These are phyloP conservation scores for Eragrostis curvula DNA, from an alignment of 176 grass and related monocot genomes.

Conservation along the genomic window DNA sequence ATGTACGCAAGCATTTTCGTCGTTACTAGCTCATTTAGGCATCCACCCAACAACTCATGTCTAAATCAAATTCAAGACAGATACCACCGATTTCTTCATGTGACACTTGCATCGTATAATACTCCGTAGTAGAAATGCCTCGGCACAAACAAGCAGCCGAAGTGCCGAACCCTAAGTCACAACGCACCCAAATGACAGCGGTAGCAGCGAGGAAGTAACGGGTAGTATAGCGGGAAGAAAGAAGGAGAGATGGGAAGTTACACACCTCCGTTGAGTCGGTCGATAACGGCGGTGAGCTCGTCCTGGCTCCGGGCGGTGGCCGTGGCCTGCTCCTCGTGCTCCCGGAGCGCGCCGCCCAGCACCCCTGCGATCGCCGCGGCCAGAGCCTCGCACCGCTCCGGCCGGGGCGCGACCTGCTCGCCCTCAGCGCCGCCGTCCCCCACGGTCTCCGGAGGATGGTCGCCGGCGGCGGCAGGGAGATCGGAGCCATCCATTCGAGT, in stretches of 20 bases:
- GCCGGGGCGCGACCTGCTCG: background rate
- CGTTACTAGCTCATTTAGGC: too few relatives aligned
- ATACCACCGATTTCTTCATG: too few relatives aligned
- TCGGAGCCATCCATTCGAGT: conserved; percentile 28
- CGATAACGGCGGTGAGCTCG: conserved; percentile 60
- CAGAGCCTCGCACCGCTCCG: conserved; percentile 65
- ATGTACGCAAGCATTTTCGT: too few relatives aligned
- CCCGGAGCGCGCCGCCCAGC: conserved; percentile 64
- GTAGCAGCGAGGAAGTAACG: background rate
- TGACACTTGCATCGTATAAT: background rate
- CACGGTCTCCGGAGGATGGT: background rate
- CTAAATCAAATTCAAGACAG: too few relatives aligned
- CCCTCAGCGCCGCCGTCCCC: background rate
- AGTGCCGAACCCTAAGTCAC: conserved; percentile 12
- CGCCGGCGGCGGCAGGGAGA: background rate
- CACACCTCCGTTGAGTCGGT: conserved; percentile 70
- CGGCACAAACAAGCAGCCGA: background rate
- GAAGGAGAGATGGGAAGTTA: background rate
- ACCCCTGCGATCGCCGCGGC: conserved; percentile 63
- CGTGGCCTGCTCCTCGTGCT: conserved; percentile 57
- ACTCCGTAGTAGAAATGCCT: background rate
- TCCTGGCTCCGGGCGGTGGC: conserved; percentile 71
- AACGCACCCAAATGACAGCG: background rate
- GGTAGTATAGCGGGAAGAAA: background rate
- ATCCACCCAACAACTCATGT: too few relatives aligned